Base-by-base conservation (phyloP, 352 stramenopile species). In the Pythium oligandrum region DNA sequence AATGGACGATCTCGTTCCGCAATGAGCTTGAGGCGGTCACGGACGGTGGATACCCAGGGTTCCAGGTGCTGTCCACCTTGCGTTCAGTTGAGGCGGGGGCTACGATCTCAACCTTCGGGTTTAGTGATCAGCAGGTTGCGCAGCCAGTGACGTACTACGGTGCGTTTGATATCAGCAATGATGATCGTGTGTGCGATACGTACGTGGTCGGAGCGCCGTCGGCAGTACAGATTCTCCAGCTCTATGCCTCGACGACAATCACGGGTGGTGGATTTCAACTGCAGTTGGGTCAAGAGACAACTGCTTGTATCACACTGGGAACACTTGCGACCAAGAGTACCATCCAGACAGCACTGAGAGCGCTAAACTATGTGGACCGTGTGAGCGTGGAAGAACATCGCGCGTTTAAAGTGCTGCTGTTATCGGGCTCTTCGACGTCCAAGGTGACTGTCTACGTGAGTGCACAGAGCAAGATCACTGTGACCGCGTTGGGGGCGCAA, bases 1-100 rank as follows among this genome's bases (percentile, higher is more conserved):
- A 76, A 43, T 92, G 82, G 82, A 78, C 69, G 0, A 77, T 92
- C 47, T 75, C 71, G 0, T 92, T 90, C 45, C 43, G 55, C n/a
- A 71, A 75, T 3, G 66, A 83, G n/a, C 46, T 64, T n/a, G 63
- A 71, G 3, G 40, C 64, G 38, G 34, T 83, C 47, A 40, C 55
- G 2, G 47, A 82, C 31, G 56, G 57, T 8, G 43, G 40, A 10
- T 78, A 83, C 35, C 70, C 78, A 17, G 76, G 75, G 6, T 45
- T 88, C 0, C 70, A 82, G 40, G 36, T 92, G 5, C 17, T 75
- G 6, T 85, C 81, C 35, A 74, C 64, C 0, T 45, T 91, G 12
- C 47, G 53, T 0, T 88, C 81, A 0, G 64, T 88, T 6, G 60
- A 84, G 49, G 60, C 32, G 0, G 66, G 64, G n/a, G 48, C 39